A percentile compares a stretch with the other conserved stretches of the same genome.
phyloP scores from a whole-genome alignment of 2,329 filamentous ascomycete species.

The Claviceps humidiphila region DNA sequence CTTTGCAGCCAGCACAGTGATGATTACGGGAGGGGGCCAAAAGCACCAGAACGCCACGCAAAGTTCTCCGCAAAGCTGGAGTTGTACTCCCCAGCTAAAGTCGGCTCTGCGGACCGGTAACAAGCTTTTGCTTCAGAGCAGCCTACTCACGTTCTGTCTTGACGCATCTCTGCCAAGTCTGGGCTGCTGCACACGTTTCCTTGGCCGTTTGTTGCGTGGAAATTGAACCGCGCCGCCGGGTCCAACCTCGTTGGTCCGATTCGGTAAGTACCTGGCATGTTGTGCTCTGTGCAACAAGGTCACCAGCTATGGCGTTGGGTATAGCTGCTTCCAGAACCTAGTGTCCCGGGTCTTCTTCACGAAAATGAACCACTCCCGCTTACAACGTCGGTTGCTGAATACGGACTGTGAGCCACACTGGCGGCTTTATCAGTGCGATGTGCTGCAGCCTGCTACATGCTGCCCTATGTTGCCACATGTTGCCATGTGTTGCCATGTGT shows the following conservation, averaged over 20 bases:
- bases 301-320: neutral
- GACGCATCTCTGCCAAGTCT: neutral
- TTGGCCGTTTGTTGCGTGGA: neutral
- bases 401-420: neutral
- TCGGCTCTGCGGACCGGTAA: neutral
- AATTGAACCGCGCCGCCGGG: neutral
- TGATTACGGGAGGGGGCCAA: conserved; percentile 1
- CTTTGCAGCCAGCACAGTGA: neutral
- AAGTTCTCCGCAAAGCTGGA: neutral
- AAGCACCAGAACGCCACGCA: neutral
- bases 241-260: neutral
- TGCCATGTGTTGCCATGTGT: neutral
- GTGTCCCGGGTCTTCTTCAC: neutral
- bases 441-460: neutral
- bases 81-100: neutral
- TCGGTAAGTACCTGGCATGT: neutral
- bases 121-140: neutral
- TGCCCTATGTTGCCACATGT: neutral
- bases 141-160: neutral
- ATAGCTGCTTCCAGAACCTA: neutral
- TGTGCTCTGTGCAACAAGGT: neutral
- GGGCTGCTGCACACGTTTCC: neutral
- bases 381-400: neutral
- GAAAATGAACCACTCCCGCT: neutral
- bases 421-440: neutral